Evolutionary conservation across 1,139 yeast species (phyloP), one percentile per base, ranked within the genome.

Genomic region (Yamadazyma diddensiae): DNA sequence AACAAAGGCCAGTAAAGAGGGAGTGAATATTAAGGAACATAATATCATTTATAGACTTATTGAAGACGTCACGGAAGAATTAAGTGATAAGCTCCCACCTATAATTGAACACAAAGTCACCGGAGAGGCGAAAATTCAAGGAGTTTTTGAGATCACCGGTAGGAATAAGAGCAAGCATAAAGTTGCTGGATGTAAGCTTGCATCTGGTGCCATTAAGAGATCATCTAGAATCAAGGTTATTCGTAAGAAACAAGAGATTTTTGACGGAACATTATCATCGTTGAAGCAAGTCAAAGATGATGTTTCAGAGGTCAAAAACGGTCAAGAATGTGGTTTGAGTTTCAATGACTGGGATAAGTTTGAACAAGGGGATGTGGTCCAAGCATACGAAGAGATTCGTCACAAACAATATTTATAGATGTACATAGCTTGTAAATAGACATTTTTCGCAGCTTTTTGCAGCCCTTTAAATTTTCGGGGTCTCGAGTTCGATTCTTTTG

Each of bases 171-270:
- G 67, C 35, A 66, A 65, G 15, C 58, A 76, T 34, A 72, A 70
- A 43, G 75, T 92, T 49, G 98, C 97, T 1, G 99, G 99, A 4
- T 85, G 94, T 51, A 80, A 82, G 51, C 88, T 92, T n/a, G 52
- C 62, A 13, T 74, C 72, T 30, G 99, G 99, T 8, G 55, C 63
- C 2, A 58, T 92, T 28, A 73, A 75, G 44, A 70, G 84, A 42
- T 68, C 77, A 10, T 65, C 82, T 1, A 60, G 62, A 24, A 77
- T 88, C 10, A 77, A 82, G 50, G 82, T 92, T 2, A 46, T 77
- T 34, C 73, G 97, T 47, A 59, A 64, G 8, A 69, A 61, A 8
- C 61, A 73, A 29, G 63, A 64, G 6, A 61, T 92, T 2, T 86
- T 65, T 55, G 71, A 71, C 32, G 98, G 98, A 3, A 65, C 66